Evolutionary conservation across 2,329 filamentous ascomycete genomes (phyloP), one percentile per base, ranked within the genome.

Genomic region (Penicillium griseofulvum): DNA sequence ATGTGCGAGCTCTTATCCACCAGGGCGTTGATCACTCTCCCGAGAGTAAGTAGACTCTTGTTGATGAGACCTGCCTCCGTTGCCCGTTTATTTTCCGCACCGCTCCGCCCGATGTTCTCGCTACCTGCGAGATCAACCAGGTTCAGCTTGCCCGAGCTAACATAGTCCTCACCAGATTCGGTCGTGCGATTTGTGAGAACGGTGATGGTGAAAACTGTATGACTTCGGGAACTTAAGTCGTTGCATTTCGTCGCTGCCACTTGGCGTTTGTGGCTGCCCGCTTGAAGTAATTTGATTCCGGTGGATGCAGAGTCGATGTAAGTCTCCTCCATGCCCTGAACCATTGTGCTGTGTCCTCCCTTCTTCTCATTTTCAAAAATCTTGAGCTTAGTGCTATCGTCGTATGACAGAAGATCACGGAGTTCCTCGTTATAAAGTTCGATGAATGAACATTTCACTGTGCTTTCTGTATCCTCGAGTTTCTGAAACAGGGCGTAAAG

Each of bases 231-330:
- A 75, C 92, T 97, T 52, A 97, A 84, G 67, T 99, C 94, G 72
- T 99, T 99, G 83, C 94, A 99, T 75, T 97, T 97, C n/a, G 94
- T 99, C 4, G 95, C 91, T 6, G 94, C 95, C n/a, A 99, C 94
- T 74, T 99, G 94, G 47, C 94, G 88, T 74, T 92, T 96, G 76
- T 94, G 82, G 73, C 91, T 97, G 59, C 94, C 95, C 60, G 88
- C 83, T 65, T 94, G 90, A 43, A 99, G 83, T 59, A 97, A 82
- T 74, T 90, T 89, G 74, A 99, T 92, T 57, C 94, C 94, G 48
- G 91, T 88, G 12, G 84, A 81, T 0, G 94, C 92, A 60, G 81
- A 89, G 69, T 90, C 89, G 67, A 99, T 96, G 71, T 96, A 90
- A 7, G 89, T 88, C 74, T 99, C 94, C 72, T 97, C 95, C 91